Base-by-base conservation (phyloP, 2,329 filamentous ascomycete species). In the Ilyonectria destructans region DNA sequence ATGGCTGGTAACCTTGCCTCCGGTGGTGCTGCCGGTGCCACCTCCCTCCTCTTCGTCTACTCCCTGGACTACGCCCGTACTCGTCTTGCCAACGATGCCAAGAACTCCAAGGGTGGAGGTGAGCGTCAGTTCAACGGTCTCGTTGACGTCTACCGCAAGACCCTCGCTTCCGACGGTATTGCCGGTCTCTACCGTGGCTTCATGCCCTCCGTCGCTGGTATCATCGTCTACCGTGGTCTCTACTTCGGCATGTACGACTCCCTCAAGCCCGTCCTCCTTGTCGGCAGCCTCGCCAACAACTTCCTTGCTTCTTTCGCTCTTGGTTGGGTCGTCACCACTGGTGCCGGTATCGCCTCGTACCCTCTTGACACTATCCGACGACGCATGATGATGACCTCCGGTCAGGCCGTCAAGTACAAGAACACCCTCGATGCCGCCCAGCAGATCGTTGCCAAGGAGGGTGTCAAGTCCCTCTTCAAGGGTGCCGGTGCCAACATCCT, bases 171-270 rank as follows among this genome's bases (percentile, higher is more conserved):
- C 81, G 96, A 99, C 86, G 96, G 96, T 97, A 90, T 99, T 88
- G 93, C 92, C 83, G 96, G 96, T 97, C 95, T 99, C 83, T 99
- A 99, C 94, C 96, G 96, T 97, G 96, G 96, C 91, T 99, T 99
- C 93, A 95, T 95, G 91, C 96, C 97, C 85, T 99, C 96, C 82
- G 96, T 99, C 83, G 91, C 93, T 86, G 96, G 96, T 93, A 99
- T 99, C 87, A 87, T 99, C 82, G 96, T 99, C 89, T 99, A 99
- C 94, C 96, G 96, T 94, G 96, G 96, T 98, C 95, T 99, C 81
- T 99, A 99, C 95, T 99, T 99, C 93, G 96, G 96, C 85, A 93
- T 99, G 93, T 99, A 99, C 95, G 96, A 99, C 90, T 99, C 96
- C 80, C 92, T 99, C 91, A 99, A 99, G 95, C 96, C 96, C 80